A percentile compares a stretch with the other conserved stretches of the same genome.
Evolutionary conservation across 768 basidiomycete genomes (phyloP).

Genomic region (Hericium alpestre): DNA sequence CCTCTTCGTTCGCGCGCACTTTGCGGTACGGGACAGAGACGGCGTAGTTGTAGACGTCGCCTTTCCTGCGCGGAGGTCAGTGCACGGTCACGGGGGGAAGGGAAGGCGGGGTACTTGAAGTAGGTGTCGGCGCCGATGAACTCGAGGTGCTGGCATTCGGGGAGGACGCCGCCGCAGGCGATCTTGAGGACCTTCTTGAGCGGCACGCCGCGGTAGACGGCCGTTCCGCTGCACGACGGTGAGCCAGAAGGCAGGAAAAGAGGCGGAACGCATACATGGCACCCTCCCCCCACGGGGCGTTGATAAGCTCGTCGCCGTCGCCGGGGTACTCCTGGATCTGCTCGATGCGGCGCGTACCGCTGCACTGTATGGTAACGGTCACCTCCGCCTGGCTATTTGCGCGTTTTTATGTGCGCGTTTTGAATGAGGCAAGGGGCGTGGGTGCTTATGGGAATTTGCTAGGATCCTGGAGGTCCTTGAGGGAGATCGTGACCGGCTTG

Average conservation of each 20-base stretch:
- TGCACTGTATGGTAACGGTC: constrained; percentile 46
- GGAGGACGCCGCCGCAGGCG: constrained; percentile 39
- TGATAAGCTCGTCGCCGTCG: constrained; percentile 43
- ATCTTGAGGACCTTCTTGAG: constrained; percentile 43
- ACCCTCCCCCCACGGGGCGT: constrained; percentile 41
- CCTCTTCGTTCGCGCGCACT: constrained; percentile 35
- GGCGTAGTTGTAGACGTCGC: constrained; percentile 30
- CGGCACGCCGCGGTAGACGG: constrained; percentile 41
- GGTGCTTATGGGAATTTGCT: constrained; percentile 31
- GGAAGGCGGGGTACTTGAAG: constrained; percentile 30
- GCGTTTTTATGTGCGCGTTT: too few relatives aligned
- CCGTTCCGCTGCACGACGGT: constrained; percentile 30
- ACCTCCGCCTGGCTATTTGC: constrained; percentile 34
- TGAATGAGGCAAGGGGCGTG: too few relatives aligned
- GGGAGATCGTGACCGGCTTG: constrained; percentile 28
- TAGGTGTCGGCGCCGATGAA: constrained; percentile 50
- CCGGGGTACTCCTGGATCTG: constrained; percentile 44
- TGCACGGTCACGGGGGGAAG: neutral
- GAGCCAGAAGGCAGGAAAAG: neutral
- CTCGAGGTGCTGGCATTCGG: constrained; percentile 40
- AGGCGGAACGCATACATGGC: constrained; percentile 30
- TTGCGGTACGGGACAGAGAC: constrained; percentile 42
- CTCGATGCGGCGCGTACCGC: constrained; percentile 41
- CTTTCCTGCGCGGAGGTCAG: constrained; percentile 18
- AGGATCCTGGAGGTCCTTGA: constrained; percentile 40